Evolutionary conservation across 805 yeast genomes (phyloP).

Genomic region (Ogataea nakhonphanomensis): DNA sequence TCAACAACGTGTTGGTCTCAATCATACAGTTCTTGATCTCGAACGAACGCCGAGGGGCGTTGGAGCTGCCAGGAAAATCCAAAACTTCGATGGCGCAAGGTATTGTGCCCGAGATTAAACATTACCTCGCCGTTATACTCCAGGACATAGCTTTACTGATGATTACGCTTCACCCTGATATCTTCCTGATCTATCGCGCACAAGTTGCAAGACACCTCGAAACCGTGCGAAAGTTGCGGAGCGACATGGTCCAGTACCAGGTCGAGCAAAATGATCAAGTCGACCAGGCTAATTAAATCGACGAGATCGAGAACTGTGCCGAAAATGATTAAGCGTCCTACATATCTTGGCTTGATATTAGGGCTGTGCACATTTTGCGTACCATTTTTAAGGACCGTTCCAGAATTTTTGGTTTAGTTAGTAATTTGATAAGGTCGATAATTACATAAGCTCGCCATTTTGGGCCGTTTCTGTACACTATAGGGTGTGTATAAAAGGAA

Average conservation of each 20-base stretch:
- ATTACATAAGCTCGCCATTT: conserved; percentile 5
- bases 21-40: conserved; percentile 7
- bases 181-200: conserved; percentile 15
- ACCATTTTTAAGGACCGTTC: conserved; percentile 7
- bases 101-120: neutral
- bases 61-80: conserved; percentile 3
- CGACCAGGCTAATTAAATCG: too few relatives aligned
- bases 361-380: conserved; percentile 8
- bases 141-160: conserved; percentile 20
- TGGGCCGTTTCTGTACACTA: neutral
- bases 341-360: neutral
- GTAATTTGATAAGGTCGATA: conserved; percentile 12
- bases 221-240: conserved; percentile 1
- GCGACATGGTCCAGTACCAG: neutral
- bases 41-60: conserved; percentile 6
- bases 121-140: conserved; percentile 8
- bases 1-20: neutral
- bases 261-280: neutral
- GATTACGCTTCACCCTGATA: conserved; percentile 20
- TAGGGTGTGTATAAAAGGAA: conserved; percentile 7
- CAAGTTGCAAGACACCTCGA: conserved; percentile 10
- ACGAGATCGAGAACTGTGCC: too few relatives aligned
- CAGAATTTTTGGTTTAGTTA: conserved; percentile 15
- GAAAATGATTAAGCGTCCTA: too few relatives aligned
- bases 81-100: neutral